phyloP scores from a whole-genome alignment of 805 yeast species.

The Millerozyma acaciae region DNA sequence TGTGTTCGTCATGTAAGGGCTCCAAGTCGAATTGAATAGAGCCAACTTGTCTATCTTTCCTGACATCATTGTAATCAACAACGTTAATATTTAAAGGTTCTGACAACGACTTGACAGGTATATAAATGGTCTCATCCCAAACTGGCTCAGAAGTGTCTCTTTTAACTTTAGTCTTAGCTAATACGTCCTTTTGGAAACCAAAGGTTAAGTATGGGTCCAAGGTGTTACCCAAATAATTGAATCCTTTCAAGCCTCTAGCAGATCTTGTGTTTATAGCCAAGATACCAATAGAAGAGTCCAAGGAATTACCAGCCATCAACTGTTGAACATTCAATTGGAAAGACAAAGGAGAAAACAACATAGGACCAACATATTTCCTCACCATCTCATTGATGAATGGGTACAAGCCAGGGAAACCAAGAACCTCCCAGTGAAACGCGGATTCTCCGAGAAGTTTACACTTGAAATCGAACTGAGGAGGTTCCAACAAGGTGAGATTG shows the following conservation, averaged over 20 bases:
- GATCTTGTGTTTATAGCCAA: slow-evolving; percentile 62
- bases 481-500: slow-evolving; percentile 77
- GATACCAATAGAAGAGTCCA: slow-evolving; percentile 83
- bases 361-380: slow-evolving; percentile 81
- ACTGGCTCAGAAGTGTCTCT: slow-evolving; percentile 66
- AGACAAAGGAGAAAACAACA: slow-evolving; percentile 84
- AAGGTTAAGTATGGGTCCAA: slow-evolving; percentile 86
- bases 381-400: slow-evolving; percentile 82
- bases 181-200: slow-evolving; percentile 53
- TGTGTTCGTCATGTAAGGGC: slow-evolving; percentile 50
- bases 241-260: slow-evolving; percentile 67
- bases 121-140: slow-evolving; percentile 77
- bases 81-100: slow-evolving; percentile 77
- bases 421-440: slow-evolving; percentile 81
- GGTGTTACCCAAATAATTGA: slow-evolving; percentile 69
- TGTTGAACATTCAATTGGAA: slow-evolving; percentile 92
- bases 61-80: slow-evolving; percentile 73
- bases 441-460: slow-evolving; percentile 74
- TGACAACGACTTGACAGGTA: slow-evolving; percentile 69
- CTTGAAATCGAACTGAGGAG: slow-evolving; percentile 85
- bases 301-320: slow-evolving; percentile 75
- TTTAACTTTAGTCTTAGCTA: slow-evolving; percentile 68
- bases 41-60: slow-evolving; percentile 81
- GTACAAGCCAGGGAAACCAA: slow-evolving; percentile 82
- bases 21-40: slow-evolving; percentile 70